Percentiles rank a stretch among this genome's conserved stretches.
phyloP scores from a whole-genome alignment of 2,329 filamentous ascomycete genomes.

The Alternaria arbusti region DNA sequence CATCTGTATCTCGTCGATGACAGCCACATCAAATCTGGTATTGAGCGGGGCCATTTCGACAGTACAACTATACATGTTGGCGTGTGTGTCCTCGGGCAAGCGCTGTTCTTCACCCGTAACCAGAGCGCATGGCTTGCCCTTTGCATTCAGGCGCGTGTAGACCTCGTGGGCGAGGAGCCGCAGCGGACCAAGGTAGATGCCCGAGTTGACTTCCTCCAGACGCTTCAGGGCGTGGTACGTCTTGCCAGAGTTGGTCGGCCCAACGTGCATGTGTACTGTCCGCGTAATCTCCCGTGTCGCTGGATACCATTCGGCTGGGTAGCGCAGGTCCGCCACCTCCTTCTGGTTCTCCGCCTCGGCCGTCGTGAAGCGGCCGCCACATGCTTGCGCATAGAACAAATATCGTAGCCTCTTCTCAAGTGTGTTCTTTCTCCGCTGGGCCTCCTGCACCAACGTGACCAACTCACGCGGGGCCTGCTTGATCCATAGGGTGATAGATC shows the following conservation, averaged over 20 bases:
- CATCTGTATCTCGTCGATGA: constrained; percentile 99
- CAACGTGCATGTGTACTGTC: constrained; percentile 89
- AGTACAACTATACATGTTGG: constrained; percentile 79
- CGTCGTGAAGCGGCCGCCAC: constrained; percentile 42
- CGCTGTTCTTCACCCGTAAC: constrained; percentile 91
- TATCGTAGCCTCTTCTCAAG: constrained; percentile 67
- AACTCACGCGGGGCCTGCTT: constrained; percentile 28
- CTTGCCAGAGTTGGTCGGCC: constrained; percentile 97
- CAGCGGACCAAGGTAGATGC: constrained; percentile 90
- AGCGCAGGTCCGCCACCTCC: constrained; percentile 78
- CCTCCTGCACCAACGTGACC: constrained; percentile 15
- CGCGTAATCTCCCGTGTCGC: constrained; percentile 79
- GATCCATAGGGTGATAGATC: constrained; percentile 27
- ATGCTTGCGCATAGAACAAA: constrained; percentile 63
- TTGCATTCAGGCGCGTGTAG: constrained; percentile 83
- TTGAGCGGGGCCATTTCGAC: constrained; percentile 83
- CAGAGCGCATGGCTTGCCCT: constrained; percentile 77
- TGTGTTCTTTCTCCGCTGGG: constrained; percentile 14
- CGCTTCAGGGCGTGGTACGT: constrained; percentile 92
- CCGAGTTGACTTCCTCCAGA: constrained; percentile 75
- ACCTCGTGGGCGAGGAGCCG: constrained; percentile 91
- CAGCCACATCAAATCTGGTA: constrained; percentile 79
- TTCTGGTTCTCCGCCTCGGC: constrained; percentile 48
- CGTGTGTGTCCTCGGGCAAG: constrained; percentile 59
- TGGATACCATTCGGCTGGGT: constrained; percentile 91